These are phyloP conservation scores for Tylopilus cervinicoccineus DNA, from an alignment of 768 basidiomycete species.

Conservation along the genomic window DNA sequence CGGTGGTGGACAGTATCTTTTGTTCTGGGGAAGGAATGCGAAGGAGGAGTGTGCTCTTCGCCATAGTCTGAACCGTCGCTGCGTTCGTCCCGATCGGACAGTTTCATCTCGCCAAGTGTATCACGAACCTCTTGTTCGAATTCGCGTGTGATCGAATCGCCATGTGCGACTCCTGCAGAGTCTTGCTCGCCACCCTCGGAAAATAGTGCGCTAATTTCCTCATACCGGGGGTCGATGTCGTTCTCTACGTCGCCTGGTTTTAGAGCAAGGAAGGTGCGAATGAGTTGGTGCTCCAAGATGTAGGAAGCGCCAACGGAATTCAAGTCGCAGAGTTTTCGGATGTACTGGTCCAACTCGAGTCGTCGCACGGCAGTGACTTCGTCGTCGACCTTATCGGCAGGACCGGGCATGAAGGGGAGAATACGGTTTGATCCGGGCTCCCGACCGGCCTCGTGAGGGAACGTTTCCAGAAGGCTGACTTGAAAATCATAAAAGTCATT, in stretches of 20 bases:
- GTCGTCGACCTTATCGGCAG: slow-evolving; percentile 79
- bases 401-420: slow-evolving; percentile 97
- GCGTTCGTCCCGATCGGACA: slow-evolving; percentile 43
- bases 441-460: slow-evolving; percentile 90
- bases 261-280: slow-evolving; percentile 78
- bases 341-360: slow-evolving; percentile 85
- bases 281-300: slow-evolving; percentile 74
- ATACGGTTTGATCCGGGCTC: slow-evolving; percentile 63
- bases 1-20: slow-evolving; percentile 38
- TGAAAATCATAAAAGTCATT: slow-evolving; percentile 99
- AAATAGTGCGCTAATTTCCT: slow-evolving; percentile 56
- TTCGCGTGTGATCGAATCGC: slow-evolving; percentile 30
- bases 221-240: slow-evolving; percentile 54
- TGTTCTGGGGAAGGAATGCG: slow-evolving; percentile 40
- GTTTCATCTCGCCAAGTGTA: slow-evolving; percentile 44
- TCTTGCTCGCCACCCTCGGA: slow-evolving; percentile 32
- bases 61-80: slow-evolving; percentile 70
- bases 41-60: slow-evolving; percentile 37
- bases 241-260: slow-evolving; percentile 85
- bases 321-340: slow-evolving; percentile 74
- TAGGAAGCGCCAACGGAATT: slow-evolving; percentile 65
- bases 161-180: slow-evolving; percentile 30
- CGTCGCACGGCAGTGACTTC: slow-evolving; percentile 75
- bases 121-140: slow-evolving; percentile 44
- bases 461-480: slow-evolving; percentile 77